These are phyloP conservation scores for Citrullus colocynthis DNA, from an alignment of 306 rosid genomes.

Conservation along the genomic window DNA sequence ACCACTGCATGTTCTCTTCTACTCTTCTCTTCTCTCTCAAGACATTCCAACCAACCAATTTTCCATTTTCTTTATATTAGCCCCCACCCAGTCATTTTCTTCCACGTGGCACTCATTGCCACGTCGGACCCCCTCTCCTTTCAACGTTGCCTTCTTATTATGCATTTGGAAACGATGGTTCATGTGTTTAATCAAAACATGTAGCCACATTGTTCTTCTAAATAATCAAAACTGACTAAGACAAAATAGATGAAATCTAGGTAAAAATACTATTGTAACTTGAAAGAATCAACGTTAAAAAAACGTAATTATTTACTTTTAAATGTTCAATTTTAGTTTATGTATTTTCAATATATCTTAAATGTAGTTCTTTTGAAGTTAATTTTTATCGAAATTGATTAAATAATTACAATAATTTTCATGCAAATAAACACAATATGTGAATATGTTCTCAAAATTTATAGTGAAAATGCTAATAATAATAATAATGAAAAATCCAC, in stretches of 20 bases:
- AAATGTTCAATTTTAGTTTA: too few relatives aligned
- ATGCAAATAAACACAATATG: too few relatives aligned
- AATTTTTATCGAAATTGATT: too few relatives aligned
- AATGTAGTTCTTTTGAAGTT: too few relatives aligned
- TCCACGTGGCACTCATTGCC: background rate
- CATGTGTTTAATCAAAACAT: background rate
- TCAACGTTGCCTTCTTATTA: background rate
- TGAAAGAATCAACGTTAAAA: background rate
- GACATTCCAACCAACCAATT: background rate
- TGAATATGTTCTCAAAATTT: too few relatives aligned
- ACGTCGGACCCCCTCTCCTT: background rate
- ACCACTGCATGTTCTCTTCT: background rate
- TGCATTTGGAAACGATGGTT: background rate
- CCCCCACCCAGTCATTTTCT: background rate
- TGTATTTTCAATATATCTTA: too few relatives aligned
- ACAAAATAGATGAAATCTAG: background rate
- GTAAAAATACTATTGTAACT: background rate
- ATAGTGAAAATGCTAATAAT: too few relatives aligned
- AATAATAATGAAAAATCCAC: too few relatives aligned
- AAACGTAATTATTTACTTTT: background rate
- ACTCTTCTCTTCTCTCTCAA: background rate
- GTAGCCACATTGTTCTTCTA: background rate
- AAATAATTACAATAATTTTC: too few relatives aligned
- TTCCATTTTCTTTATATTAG: background rate
- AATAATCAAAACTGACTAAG: background rate